Conservation (phyloP, 441 rosid genomes). For the Mallotus repandus region DNA sequence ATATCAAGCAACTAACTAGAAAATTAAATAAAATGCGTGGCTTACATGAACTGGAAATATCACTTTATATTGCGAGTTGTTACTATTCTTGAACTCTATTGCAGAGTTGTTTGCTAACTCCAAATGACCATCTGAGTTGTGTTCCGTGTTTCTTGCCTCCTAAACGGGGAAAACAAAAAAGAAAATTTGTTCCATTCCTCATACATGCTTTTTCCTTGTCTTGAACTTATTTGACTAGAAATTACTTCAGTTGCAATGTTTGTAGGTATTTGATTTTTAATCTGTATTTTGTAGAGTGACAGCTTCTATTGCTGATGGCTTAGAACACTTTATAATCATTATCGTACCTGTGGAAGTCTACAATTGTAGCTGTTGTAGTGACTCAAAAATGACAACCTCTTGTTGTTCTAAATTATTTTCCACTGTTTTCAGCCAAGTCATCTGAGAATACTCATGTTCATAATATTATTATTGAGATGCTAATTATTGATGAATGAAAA, state of each 20-base stretch:
- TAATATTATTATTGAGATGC: neutral
- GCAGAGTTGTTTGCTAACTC: neutral
- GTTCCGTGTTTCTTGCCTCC: neutral
- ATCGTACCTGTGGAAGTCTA: neutral
- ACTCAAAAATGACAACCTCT: neutral
- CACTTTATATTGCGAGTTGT: neutral
- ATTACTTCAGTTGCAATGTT: neutral
- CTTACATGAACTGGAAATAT: neutral
- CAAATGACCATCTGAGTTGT: neutral
- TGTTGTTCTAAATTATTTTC: neutral
- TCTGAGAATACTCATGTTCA: neutral
- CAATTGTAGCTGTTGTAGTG: neutral
- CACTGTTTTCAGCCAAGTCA: neutral
- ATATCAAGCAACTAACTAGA: neutral
- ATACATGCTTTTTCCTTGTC: neutral
- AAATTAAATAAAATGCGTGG: neutral
- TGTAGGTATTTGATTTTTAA: neutral
- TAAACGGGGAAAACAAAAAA: neutral
- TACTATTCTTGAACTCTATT: neutral
- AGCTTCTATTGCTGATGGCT: neutral
- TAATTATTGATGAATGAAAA: neutral
- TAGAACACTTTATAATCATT: neutral
- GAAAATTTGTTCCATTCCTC: neutral
- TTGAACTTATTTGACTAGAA: neutral
- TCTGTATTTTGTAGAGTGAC: neutral